A percentile compares a stretch with the other conserved stretches of the same genome.
phyloP scores from a whole-genome alignment of 2,329 filamentous ascomycete species.

The Beauveria asiatica region DNA sequence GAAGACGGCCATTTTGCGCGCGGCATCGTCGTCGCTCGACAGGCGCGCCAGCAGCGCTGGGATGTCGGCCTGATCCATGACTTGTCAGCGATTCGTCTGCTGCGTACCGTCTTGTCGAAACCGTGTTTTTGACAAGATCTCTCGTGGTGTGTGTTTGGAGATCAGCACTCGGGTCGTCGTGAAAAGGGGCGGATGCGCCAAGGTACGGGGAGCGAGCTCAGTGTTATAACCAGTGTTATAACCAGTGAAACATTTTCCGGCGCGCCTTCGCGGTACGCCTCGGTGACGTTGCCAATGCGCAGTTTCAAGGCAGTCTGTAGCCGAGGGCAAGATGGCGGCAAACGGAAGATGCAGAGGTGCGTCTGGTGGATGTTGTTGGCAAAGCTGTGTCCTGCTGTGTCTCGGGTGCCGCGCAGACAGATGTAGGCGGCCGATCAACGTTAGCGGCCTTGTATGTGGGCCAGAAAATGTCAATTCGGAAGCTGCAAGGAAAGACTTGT shows the following conservation, averaged over 20 bases:
- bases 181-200: conserved; percentile 8
- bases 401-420: conserved; percentile 1
- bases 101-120: not conserved
- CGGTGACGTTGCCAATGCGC: not conserved
- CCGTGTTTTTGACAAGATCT: not conserved
- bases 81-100: not conserved
- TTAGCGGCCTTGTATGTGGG: not conserved
- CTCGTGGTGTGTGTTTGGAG: not conserved
- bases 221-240: not conserved
- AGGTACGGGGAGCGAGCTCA: not conserved
- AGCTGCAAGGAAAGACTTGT: not conserved
- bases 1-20: conserved; percentile 97
- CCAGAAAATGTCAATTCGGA: not conserved
- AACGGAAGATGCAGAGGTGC: not conserved
- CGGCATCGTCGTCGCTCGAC: conserved; percentile 71
- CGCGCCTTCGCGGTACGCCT: not conserved
- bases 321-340: not conserved
- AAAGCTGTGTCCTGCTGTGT: not conserved
- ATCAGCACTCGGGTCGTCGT: not conserved
- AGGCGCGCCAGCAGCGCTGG: conserved; percentile 56
- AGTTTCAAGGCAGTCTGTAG: not conserved
- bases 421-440: not conserved
- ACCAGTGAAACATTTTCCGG: not conserved
- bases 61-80: conserved; percentile 60
- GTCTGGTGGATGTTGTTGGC: not conserved